Percentiles rank a stretch among this genome's conserved stretches.
Evolutionary conservation across 78 protist species (phyloP).

Genomic region (Monocercomonoides exilis): DNA sequence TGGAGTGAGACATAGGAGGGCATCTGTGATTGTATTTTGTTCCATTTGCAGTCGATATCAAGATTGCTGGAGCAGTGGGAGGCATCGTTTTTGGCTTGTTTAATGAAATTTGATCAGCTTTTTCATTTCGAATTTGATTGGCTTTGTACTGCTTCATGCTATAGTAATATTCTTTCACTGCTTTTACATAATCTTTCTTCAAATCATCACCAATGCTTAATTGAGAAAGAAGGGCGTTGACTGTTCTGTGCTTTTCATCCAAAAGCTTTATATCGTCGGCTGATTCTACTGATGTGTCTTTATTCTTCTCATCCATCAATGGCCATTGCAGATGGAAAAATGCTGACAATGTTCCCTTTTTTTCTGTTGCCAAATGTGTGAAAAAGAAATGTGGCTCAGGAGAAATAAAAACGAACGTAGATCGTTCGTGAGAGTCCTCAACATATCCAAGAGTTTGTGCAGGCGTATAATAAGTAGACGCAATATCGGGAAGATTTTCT

Average conservation of each 20-base stretch:
- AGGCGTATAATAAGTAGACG: no score
- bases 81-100: no score
- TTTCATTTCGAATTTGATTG: not conserved
- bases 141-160: no score
- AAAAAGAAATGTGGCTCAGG: not conserved
- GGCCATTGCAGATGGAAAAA: not conserved
- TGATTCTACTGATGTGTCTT: not conserved
- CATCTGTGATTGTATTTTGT: not conserved
- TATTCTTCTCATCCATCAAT: not conserved
- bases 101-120: no score
- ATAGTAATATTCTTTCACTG: not conserved
- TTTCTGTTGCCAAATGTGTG: not conserved
- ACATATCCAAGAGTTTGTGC: no score
- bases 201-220: no score
- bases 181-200: not conserved
- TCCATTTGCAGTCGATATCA: not conserved
- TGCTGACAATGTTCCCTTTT: not conserved
- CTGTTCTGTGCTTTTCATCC: not conserved
- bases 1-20: no score
- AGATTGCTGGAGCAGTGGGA: not conserved
- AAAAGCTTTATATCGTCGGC: not conserved
- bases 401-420: not conserved
- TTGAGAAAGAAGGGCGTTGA: no score
- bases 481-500: not conserved
- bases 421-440: not conserved